Conservation (phyloP, 148 eudicot genomes). For the Rhododendron vialii region DNA sequence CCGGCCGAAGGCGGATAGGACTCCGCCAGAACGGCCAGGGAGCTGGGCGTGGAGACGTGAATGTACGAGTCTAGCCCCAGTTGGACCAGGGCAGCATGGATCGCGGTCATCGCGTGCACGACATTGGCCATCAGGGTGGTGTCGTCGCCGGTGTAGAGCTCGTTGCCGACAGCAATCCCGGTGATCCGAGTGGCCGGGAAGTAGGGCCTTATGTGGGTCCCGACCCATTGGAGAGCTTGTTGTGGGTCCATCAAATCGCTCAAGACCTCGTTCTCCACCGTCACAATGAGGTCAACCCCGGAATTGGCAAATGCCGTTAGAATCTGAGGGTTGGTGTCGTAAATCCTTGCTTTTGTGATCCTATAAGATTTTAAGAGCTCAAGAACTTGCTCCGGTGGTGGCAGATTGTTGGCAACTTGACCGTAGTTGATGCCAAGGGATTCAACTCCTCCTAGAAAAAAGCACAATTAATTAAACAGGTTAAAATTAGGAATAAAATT, state of each 20-base stretch:
- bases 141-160: slow-evolving; percentile 60
- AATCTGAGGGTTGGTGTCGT: slow-evolving; percentile 70
- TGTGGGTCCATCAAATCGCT: slow-evolving; percentile 34
- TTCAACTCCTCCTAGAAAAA: slow-evolving; percentile 18
- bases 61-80: slow-evolving; percentile 41
- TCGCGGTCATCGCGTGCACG: slow-evolving; percentile 64
- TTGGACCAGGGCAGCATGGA: slow-evolving; percentile 43
- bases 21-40: slow-evolving; percentile 44
- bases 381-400: slow-evolving; percentile 50
- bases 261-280: slow-evolving; percentile 58
- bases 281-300: slow-evolving; percentile 55
- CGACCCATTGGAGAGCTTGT: slow-evolving; percentile 66
- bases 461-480: not conserved
- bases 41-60: slow-evolving; percentile 59
- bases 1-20: slow-evolving; percentile 86
- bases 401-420: slow-evolving; percentile 63
- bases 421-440: slow-evolving; percentile 79
- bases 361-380: slow-evolving; percentile 35
- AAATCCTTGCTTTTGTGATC: slow-evolving; percentile 54
- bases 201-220: slow-evolving; percentile 48
- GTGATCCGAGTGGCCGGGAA: slow-evolving; percentile 70
- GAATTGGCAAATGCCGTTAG: slow-evolving; percentile 57
- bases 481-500: not conserved
- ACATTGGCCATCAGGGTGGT: slow-evolving; percentile 33
- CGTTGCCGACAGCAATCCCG: slow-evolving; percentile 77